A percentile compares a stretch with the other conserved stretches of the same genome.
phyloP scores from a whole-genome alignment of 164 flowering plant species.

The Brasenia schreberi region DNA sequence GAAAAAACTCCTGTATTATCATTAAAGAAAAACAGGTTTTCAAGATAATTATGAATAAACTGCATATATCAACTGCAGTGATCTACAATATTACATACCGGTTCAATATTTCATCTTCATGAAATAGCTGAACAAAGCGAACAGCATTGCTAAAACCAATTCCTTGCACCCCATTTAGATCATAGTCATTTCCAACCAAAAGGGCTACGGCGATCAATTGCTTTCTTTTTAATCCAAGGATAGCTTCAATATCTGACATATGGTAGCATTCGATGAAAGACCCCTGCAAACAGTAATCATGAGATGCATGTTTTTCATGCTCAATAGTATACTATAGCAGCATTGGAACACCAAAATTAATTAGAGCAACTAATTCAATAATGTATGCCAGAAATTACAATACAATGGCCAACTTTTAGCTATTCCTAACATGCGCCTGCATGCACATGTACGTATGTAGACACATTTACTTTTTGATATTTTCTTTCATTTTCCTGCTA shows the following conservation, averaged over 20 bases:
- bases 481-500: too few relatives aligned
- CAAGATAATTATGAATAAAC: too few relatives aligned
- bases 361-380: too few relatives aligned
- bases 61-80: too few relatives aligned
- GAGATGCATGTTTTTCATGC: neutral
- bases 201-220: conserved; percentile 83
- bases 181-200: conserved; percentile 84
- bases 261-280: conserved; percentile 79
- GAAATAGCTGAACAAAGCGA: conserved; percentile 51
- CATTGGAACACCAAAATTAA: neutral
- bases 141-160: conserved; percentile 75
- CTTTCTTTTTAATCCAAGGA: conserved; percentile 72
- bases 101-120: conserved; percentile 59
- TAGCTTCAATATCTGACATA: conserved; percentile 72
- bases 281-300: conserved; percentile 41
- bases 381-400: neutral
- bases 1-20: neutral
- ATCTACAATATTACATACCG: conserved; percentile 20
- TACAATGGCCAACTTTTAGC: neutral
- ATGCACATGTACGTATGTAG: conserved; percentile 1
- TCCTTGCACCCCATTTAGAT: conserved; percentile 71
- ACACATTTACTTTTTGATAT: neutral
- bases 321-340: neutral
- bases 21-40: neutral
- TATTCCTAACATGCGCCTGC: conserved; percentile 1